Conservation (phyloP, 805 yeast genomes). For the Kodamaea neixiangensis region DNA sequence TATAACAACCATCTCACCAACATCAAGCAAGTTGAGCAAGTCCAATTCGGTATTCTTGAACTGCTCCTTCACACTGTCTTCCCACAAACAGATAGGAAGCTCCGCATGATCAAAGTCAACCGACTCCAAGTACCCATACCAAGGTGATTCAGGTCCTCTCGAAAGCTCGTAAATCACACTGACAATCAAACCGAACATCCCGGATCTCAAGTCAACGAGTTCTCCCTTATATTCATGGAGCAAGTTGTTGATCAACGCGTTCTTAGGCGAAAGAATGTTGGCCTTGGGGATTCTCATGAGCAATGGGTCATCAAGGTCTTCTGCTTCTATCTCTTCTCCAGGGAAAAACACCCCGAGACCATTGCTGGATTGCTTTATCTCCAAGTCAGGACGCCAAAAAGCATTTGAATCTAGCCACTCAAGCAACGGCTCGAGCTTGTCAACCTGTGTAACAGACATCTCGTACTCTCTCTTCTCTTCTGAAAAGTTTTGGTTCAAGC, state of each 20-base stretch:
- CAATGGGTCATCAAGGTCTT: constrained; percentile 33
- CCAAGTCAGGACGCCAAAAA: constrained; percentile 53
- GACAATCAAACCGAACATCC: constrained; percentile 65
- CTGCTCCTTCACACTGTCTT: constrained; percentile 43
- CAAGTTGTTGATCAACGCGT: constrained; percentile 64
- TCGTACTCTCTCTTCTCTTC: neutral
- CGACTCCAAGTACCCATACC: constrained; percentile 66
- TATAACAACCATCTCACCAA: constrained; percentile 41
- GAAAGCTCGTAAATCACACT: constrained; percentile 72
- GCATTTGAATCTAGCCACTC: constrained; percentile 62
- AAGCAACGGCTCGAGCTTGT: constrained; percentile 14
- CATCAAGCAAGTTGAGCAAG: constrained; percentile 58
- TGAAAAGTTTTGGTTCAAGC: constrained; percentile 1
- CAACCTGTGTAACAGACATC: constrained; percentile 12
- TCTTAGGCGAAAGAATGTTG: constrained; percentile 57
- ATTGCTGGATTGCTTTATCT: constrained; percentile 45
- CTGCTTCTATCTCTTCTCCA: constrained; percentile 35
- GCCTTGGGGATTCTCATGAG: constrained; percentile 64
- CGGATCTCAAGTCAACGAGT: constrained; percentile 43
- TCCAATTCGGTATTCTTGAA: constrained; percentile 65
- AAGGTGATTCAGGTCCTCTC: constrained; percentile 68
- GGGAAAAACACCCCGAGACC: constrained; percentile 72
- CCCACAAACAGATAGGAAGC: constrained; percentile 70
- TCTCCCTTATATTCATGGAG: constrained; percentile 50
- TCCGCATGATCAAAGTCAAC: constrained; percentile 43